Evolutionary conservation across 2,329 filamentous ascomycete genomes (phyloP).

Genomic region (Cercospora canescens): DNA sequence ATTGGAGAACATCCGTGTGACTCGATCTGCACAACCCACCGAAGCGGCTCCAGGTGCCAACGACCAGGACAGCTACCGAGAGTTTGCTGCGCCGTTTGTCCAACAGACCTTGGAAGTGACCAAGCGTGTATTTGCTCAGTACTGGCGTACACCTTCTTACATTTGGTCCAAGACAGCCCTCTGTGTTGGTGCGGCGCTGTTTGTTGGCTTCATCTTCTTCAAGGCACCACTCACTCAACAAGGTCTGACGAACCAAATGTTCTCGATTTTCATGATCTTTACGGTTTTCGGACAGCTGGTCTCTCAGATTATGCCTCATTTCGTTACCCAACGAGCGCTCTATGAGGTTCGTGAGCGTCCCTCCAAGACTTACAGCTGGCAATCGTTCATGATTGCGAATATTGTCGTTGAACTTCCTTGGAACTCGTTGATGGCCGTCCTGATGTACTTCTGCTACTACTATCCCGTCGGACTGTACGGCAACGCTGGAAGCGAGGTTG

Average conservation of each 20-base stretch:
- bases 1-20: constrained; percentile 46
- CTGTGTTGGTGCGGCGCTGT: constrained; percentile 66
- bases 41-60: constrained; percentile 43
- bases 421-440: constrained; percentile 72
- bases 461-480: constrained; percentile 77
- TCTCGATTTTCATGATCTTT: constrained; percentile 78
- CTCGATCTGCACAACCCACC: constrained; percentile 35
- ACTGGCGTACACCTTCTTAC: constrained; percentile 87
- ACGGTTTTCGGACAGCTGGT: constrained; percentile 79
- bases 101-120: constrained; percentile 68
- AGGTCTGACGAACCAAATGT: constrained; percentile 83
- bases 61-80: constrained; percentile 62
- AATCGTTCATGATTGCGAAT: constrained; percentile 79
- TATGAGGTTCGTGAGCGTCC: constrained; percentile 86
- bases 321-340: constrained; percentile 75
- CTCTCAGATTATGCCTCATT: constrained; percentile 83
- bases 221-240: constrained; percentile 63
- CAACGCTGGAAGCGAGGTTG: constrained; percentile 66
- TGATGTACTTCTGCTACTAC: constrained; percentile 82
- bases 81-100: constrained; percentile 77
- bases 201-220: constrained; percentile 78
- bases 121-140: constrained; percentile 80
- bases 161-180: constrained; percentile 80
- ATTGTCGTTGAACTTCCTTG: constrained; percentile 84
- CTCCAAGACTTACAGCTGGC: constrained; percentile 82